These are phyloP conservation scores for Rhizopogon roseolus DNA, from an alignment of 768 basidiomycete species.

Conservation along the genomic window DNA sequence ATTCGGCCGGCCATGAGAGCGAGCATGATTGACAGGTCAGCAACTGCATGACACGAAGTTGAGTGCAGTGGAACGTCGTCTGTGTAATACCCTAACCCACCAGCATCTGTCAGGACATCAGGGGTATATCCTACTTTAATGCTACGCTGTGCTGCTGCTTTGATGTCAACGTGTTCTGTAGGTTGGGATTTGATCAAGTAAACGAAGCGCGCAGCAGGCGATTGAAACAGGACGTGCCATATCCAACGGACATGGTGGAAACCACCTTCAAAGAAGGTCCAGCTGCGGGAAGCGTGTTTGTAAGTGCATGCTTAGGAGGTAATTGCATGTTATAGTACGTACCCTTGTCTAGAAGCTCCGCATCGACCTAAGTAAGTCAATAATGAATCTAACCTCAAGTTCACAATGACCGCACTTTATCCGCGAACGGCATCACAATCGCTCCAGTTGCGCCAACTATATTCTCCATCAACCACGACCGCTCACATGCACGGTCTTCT, in stretches of 20 bases:
- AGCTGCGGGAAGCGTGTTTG: slow-evolving; percentile 37
- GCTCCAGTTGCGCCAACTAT: slow-evolving; percentile 59
- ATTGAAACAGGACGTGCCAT: slow-evolving; percentile 42
- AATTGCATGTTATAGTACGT: slow-evolving; percentile 1
- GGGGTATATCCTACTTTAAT: slow-evolving; percentile 89
- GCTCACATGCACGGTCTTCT: slow-evolving; percentile 50
- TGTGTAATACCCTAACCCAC: slow-evolving; percentile 29
- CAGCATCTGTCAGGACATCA: slow-evolving; percentile 89
- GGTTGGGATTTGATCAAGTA: not conserved
- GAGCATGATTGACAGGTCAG: slow-evolving; percentile 87
- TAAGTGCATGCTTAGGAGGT: not conserved
- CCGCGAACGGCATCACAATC: slow-evolving; percentile 55
- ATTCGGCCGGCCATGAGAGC: slow-evolving; percentile 92
- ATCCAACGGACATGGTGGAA: slow-evolving; percentile 92
- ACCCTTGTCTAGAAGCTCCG: slow-evolving; percentile 50
- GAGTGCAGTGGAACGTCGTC: not conserved
- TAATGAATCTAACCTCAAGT: not conserved
- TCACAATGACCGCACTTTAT: slow-evolving; percentile 47
- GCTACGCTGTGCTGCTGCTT: slow-evolving; percentile 50
- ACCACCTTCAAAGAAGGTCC: slow-evolving; percentile 75
- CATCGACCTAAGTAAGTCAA: slow-evolving; percentile 49
- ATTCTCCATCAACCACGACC: slow-evolving; percentile 73
- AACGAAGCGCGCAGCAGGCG: not conserved
- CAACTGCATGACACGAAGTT: slow-evolving; percentile 49
- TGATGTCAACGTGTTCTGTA: slow-evolving; percentile 79